phyloP scores from a whole-genome alignment of 257 asterid species.

The Scutellaria baicalensis region DNA sequence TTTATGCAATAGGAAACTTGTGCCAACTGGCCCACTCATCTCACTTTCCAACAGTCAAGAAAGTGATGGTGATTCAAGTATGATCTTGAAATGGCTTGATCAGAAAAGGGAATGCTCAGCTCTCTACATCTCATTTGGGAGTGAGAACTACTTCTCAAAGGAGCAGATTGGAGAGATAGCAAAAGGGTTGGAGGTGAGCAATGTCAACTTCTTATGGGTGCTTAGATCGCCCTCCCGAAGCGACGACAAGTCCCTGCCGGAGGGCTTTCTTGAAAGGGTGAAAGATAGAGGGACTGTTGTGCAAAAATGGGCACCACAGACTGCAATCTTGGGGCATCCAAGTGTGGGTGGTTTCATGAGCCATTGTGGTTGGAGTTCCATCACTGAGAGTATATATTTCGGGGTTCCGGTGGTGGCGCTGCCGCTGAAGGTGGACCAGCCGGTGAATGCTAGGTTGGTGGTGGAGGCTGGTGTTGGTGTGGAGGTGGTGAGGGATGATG shows the following conservation, averaged over 20 bases:
- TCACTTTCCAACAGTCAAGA: neutral
- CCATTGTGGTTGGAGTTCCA: slow-evolving; percentile 12
- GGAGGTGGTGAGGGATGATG: neutral
- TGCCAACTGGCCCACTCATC: slow-evolving; percentile 6
- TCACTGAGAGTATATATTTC: neutral
- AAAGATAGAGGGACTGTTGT: neutral
- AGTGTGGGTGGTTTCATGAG: slow-evolving; percentile 10
- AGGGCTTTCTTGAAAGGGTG: neutral
- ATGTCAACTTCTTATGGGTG: slow-evolving; percentile 11
- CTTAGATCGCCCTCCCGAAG: neutral
- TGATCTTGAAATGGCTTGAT: neutral
- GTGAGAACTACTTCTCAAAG: neutral
- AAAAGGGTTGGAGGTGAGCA: slow-evolving; percentile 5
- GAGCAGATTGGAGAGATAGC: slow-evolving; percentile 11
- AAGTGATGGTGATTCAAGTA: neutral
- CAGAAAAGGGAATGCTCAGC: neutral
- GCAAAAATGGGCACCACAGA: slow-evolving; percentile 6
- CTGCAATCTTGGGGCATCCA: neutral
- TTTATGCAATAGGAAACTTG: neutral
- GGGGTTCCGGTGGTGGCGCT: slow-evolving; percentile 7
- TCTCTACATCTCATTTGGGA: slow-evolving; percentile 14
- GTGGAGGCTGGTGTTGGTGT: neutral
- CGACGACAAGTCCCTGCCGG: neutral
- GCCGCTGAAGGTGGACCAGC: slow-evolving; percentile 8
- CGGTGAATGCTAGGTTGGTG: neutral